Percentiles rank a stretch among this genome's conserved stretches.
phyloP scores from a whole-genome alignment of 2,329 filamentous ascomycete species.

The Didymella segeticola region DNA sequence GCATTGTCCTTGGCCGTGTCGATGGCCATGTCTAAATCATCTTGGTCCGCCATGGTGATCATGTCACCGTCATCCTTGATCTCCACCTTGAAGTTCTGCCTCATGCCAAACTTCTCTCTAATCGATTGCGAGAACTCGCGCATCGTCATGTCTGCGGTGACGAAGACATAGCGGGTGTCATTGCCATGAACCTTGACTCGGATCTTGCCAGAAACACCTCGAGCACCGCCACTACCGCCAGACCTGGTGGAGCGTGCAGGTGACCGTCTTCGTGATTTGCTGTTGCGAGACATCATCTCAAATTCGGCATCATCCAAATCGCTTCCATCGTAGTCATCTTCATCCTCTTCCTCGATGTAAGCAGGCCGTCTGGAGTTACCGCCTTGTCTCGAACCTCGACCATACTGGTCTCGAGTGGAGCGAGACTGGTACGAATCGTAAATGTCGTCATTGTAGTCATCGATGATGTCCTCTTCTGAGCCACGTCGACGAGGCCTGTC shows the following conservation, averaged over 20 bases:
- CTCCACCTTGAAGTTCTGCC: slow-evolving; percentile 84
- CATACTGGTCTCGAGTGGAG: slow-evolving; percentile 35
- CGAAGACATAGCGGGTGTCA: slow-evolving; percentile 92
- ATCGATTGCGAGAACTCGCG: slow-evolving; percentile 79
- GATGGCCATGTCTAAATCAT: slow-evolving; percentile 90
- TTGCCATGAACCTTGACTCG: slow-evolving; percentile 87
- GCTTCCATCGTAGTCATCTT: slow-evolving; percentile 73
- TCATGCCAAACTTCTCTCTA: slow-evolving; percentile 83
- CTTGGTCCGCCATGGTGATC: slow-evolving; percentile 96
- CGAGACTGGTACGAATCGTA: slow-evolving; percentile 68
- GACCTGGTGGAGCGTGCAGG: slow-evolving; percentile 51
- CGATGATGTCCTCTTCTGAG: slow-evolving; percentile 57
- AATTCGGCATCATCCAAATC: slow-evolving; percentile 79
- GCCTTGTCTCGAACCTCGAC: slow-evolving; percentile 37
- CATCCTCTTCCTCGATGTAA: slow-evolving; percentile 82
- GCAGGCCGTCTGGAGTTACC: slow-evolving; percentile 58
- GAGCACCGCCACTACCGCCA: slow-evolving; percentile 57
- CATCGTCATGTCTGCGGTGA: slow-evolving; percentile 75
- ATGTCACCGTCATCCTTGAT: slow-evolving; percentile 90
- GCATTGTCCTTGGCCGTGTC: slow-evolving; percentile 71
- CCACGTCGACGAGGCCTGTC: slow-evolving; percentile 40
- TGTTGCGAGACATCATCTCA: slow-evolving; percentile 70
- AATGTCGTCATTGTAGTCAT: slow-evolving; percentile 66
- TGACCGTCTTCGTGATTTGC: slow-evolving; percentile 48
- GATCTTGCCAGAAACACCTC: slow-evolving; percentile 67